phyloP scores from a whole-genome alignment of 768 basidiomycete genomes.

The Russula lepida region DNA sequence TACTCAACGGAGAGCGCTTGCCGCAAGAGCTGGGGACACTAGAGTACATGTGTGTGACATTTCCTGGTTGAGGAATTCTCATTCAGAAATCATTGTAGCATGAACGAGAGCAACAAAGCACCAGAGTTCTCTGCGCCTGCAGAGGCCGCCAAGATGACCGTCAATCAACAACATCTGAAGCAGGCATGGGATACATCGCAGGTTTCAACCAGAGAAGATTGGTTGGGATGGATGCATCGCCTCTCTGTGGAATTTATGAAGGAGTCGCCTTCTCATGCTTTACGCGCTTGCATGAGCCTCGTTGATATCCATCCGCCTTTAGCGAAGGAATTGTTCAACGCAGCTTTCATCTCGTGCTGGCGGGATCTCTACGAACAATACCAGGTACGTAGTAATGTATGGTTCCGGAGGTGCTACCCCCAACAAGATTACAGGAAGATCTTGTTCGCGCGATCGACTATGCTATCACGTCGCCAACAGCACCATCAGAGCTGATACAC shows the following conservation, averaged over 20 bases:
- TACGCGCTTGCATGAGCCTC: conserved; percentile 90
- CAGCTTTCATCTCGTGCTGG: conserved; percentile 98
- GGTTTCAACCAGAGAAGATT: conserved; percentile 73
- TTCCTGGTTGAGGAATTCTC: background rate
- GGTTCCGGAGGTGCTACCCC: background rate
- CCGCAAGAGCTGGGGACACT: conserved; percentile 75
- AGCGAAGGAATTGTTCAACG: conserved; percentile 93
- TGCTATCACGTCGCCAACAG: conserved; percentile 68
- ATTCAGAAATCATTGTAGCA: conserved; percentile 26
- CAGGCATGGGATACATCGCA: conserved; percentile 90
- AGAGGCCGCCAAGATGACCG: conserved; percentile 80
- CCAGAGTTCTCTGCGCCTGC: conserved; percentile 69
- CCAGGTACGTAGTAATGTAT: conserved; percentile 48
- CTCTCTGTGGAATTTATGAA: conserved; percentile 95
- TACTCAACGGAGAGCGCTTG: conserved; percentile 85
- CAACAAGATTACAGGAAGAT: conserved; percentile 59
- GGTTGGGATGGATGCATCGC: conserved; percentile 92
- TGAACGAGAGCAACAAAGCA: conserved; percentile 51
- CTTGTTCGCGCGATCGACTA: conserved; percentile 82
- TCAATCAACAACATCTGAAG: conserved; percentile 96
- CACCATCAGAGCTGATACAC: conserved; percentile 86
- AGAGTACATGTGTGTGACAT: conserved; percentile 49
- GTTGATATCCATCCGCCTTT: conserved; percentile 88
- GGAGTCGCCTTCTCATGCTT: conserved; percentile 96
- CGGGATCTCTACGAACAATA: conserved; percentile 92